These are phyloP conservation scores for Tetrapisispora iriomotensis DNA, from an alignment of 805 yeast species.

Conservation along the genomic window DNA sequence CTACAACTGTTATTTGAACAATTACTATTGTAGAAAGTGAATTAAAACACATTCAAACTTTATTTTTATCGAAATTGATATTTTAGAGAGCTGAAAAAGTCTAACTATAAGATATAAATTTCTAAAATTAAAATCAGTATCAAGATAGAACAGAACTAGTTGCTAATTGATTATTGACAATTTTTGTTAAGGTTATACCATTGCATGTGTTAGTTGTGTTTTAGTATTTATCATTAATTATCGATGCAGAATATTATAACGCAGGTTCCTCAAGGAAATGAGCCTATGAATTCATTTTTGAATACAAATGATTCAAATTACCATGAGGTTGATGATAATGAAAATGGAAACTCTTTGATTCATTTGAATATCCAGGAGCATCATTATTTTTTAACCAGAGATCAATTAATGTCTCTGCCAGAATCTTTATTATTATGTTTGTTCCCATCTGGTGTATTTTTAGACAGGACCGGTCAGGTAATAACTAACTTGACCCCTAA, in stretches of 20 bases:
- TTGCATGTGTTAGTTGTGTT: no score
- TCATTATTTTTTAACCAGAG: constrained; percentile 68
- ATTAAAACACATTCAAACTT: no score
- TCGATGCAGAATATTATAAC: constrained; percentile 44
- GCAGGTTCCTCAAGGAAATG: constrained; percentile 48
- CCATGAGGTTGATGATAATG: constrained; percentile 27
- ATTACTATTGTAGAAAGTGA: no score
- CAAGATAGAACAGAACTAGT: no score
- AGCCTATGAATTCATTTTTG: background rate
- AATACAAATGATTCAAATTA: constrained; percentile 1
- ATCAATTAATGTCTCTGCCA: constrained; percentile 84
- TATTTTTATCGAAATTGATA: no score
- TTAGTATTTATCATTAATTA: no score
- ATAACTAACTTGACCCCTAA: constrained; percentile 71
- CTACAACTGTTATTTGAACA: no score
- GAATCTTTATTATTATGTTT: constrained; percentile 80
- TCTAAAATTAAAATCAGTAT: no score
- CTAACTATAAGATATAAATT: no score
- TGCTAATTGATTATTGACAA: no score
- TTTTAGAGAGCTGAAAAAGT: no score
- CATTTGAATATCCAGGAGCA: constrained; percentile 70
- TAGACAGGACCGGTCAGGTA: constrained; percentile 66
- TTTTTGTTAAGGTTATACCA: no score
- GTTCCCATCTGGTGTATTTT: constrained; percentile 83
- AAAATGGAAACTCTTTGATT: constrained; percentile 46